A percentile compares a stretch with the other conserved stretches of the same genome.
These are phyloP conservation scores for Dendrobium nobile DNA, from an alignment of 106 monocot genomes.

Conservation along the genomic window DNA sequence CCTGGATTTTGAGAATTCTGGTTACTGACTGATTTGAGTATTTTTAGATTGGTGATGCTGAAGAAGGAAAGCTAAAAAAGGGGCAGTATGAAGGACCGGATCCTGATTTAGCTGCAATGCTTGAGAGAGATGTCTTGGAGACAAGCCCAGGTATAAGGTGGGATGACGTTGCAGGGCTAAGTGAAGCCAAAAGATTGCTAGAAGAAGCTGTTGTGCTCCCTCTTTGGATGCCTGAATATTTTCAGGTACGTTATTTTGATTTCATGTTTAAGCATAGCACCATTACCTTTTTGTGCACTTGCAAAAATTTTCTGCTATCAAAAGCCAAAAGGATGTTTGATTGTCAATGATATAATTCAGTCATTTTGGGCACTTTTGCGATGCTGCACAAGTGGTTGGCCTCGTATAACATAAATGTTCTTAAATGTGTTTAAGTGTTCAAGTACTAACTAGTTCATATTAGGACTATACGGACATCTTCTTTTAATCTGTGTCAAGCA, in stretches of 20 bases:
- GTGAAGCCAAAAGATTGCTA: constrained; percentile 90
- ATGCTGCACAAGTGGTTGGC: neutral
- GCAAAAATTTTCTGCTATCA: neutral
- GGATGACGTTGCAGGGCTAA: constrained; percentile 99
- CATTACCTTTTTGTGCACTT: neutral
- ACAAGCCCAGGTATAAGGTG: constrained; percentile 91
- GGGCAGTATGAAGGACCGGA: constrained; percentile 98
- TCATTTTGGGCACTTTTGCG: neutral
- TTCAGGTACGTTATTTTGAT: constrained; percentile 51
- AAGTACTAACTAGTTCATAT: neutral
- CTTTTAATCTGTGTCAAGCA: neutral
- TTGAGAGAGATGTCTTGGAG: constrained; percentile 96
- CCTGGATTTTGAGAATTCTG: neutral
- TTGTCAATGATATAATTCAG: neutral
- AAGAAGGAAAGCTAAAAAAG: constrained; percentile 72
- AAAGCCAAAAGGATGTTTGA: neutral
- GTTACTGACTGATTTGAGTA: constrained; percentile 6
- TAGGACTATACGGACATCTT: neutral
- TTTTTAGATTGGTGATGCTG: constrained; percentile 65
- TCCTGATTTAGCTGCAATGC: constrained; percentile 93
- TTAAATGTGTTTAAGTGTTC: neutral
- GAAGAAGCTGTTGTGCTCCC: constrained; percentile 99
- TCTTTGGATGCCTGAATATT: constrained; percentile 99
- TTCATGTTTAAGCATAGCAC: neutral
- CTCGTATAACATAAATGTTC: neutral